Evolutionary conservation across 345 rosid genomes (phyloP), one percentile per base, ranked within the genome.

Genomic region (Euphorbia pulcherrima): DNA sequence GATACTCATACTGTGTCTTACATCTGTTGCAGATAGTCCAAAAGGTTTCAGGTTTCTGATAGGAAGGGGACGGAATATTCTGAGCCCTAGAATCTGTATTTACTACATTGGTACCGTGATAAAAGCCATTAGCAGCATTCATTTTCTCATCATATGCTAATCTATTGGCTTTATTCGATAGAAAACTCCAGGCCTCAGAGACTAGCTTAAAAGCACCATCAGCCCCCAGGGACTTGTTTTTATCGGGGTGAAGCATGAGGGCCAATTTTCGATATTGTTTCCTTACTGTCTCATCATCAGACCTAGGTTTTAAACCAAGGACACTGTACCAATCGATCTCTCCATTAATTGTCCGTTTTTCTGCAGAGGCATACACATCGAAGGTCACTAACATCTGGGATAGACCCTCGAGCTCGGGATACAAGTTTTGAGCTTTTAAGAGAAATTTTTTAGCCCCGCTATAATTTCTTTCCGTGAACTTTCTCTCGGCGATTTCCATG

Each of bases 11-110:
- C 40, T 86, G 97, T 5, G 90, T 88, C 79, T 69, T 82, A 85
- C 99, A 94, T 39, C 68, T 70, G 57, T 74, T 79, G 74, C 99
- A 94, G 44, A 80, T 74, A 53, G 99, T 94, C 99, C 99, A 91
- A 68, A 94, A 91, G 30, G 99, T 94, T 26, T 70, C 78, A 56
- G 81, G 73, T 62, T 80, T 83, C 64, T 53, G 78, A 70, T 20
- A 27, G 10, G 86, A 40, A 70, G 81, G 63, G 11, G 79, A 16
- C 39, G 68, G 67, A 68, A 17, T 74, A 58, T 64, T 68, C 66
- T 35, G 79, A 59, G 77, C 65, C 78, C 69, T 79, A 23, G 64
- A 68, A 62, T 60, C 78, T 0, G 81, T 65, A 52, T 67, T 47
- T 23, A 69, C 70, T 56, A 69, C 68, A 40, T 69, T 83, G 47